A percentile compares a stretch with the other conserved stretches of the same genome.
These are phyloP conservation scores for Colletotrichum sansevieriae DNA, from an alignment of 2,329 filamentous ascomycete genomes.

Conservation along the genomic window DNA sequence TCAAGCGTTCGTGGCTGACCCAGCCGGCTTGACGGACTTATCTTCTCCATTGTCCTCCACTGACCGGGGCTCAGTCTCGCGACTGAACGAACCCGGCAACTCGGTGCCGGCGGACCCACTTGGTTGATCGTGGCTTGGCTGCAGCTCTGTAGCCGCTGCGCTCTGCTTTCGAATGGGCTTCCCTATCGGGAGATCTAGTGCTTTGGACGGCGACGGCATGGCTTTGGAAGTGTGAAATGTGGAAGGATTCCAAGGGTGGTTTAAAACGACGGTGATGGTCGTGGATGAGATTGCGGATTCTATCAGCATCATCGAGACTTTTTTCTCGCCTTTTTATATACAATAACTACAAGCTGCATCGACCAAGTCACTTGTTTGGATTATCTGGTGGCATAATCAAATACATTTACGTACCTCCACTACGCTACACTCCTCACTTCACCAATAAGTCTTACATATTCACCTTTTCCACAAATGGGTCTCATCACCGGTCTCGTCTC, in stretches of 20 bases:
- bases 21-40: not conserved
- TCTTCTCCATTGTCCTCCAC: not conserved
- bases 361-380: not conserved
- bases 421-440: not conserved
- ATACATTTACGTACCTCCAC: not conserved
- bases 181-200: conserved; percentile 24
- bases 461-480: conserved; percentile 24
- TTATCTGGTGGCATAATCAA: not conserved
- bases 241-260: not conserved
- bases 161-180: conserved; percentile 36
- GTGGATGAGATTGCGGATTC: not conserved
- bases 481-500: conserved; percentile 40
- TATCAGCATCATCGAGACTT: not conserved
- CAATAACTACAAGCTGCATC: not conserved
- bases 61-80: conserved; percentile 4
- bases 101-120: conserved; percentile 33
- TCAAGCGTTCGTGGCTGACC: conserved; percentile 17
- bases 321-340: not conserved
- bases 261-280: not conserved
- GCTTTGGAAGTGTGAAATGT: not conserved
- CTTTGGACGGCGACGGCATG: conserved; percentile 5
- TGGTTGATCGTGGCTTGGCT: conserved; percentile 38
- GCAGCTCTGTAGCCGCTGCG: conserved; percentile 1
- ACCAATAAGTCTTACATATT: not conserved
- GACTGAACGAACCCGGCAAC: conserved; percentile 30